Base-by-base conservation (phyloP, 306 rosid species). In the Styphnolobium japonicum region DNA sequence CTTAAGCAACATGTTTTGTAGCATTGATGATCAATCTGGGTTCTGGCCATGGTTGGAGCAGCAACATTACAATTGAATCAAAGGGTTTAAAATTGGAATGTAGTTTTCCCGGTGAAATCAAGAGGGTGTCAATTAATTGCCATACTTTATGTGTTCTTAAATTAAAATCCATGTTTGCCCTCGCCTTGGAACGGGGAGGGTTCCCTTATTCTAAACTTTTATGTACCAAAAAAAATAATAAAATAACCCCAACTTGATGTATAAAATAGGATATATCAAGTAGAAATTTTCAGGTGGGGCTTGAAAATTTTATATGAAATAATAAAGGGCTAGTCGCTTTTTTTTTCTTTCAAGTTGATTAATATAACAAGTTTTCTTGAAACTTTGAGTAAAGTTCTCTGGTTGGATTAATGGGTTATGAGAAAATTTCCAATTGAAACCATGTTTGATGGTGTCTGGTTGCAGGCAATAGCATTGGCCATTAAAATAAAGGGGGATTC, bases 11-110 rank as follows among this genome's bases (percentile, higher is more conserved):
- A 93, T 96, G 97, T 96, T 96, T 64, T 89, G 94, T 72, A 87
- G 87, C 33, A 93, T 96, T 67, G 99, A 96, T 80, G 98, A 96
- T 58, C 99, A 96, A 65, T 85, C 99, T 51, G 96, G 94, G 16
- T 90, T 96, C 73, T 96, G 99, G 99, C 99, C 99, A 36, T 96
- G 98, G 99, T 87, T 96, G 97, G 99, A 96, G 87, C 90, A 90
- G 10, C 98, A 93, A 68, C 96, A 91, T 29, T 93, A 91, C 89
- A 96, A 90, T 79, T 96, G 84, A 96, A 29, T 11, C 3, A 70
- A 25, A 12, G 27, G 55, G 22, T 73, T 71, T 81, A 46, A 76
- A 61, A 27, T 67, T 77, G 60, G 53, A 77, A 70, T 85, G 81
- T 77, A 70, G 74, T 81, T 73, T 67, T 77, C 22, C 51, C 16